Evolutionary conservation across 2,329 filamentous ascomycete genomes (phyloP), one percentile per base, ranked within the genome.

Genomic region (Dothiorella sarmentorum): DNA sequence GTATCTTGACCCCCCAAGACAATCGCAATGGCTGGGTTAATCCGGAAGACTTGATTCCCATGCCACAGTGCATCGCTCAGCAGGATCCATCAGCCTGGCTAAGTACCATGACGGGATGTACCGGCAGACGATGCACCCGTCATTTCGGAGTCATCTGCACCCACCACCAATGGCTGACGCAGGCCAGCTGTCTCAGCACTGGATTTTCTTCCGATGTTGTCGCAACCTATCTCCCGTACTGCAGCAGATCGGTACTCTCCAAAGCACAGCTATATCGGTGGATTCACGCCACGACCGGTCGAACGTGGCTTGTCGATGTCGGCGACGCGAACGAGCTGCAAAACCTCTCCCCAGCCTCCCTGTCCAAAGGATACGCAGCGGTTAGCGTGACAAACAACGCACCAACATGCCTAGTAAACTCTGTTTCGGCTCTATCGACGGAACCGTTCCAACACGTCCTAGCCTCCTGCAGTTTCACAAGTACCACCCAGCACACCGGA

Each of bases 21-120:
- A 66, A 67, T 60, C 55, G 47, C 45, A 51, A 58, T 61, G 69
- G 65, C 61, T 72, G 68, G 69, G 66, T 71, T n/a, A 70, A 72
- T 59, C 69, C 69, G 38, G 68, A 73, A 63, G 67, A 70, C 58
- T 59, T 72, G 44, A 18, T 59, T 61, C 49, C 69, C 20, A 72
- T 73, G 68, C 69, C 70, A 42, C 69, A 72, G 49, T 73, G 70
- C 53, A 65, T 73, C 49, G 68, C 67, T 51, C 67, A 72, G 60
- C 70, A 73, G 45, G 67, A 71, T 51, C 66, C 61, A 44, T 64
- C 67, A 31, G 22, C 52, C 37, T 73, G 69, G 70, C 61, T 73
- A 55, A 60, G 47, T 56, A 52, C 66, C 57, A 69, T 73, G 67
- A 68, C 70, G 5, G 63, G 58, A 60, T 73, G 70, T 57, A 70